Evolutionary conservation across 768 basidiomycete genomes (phyloP).

Genomic region (Cantharellus cinnabarinus): DNA sequence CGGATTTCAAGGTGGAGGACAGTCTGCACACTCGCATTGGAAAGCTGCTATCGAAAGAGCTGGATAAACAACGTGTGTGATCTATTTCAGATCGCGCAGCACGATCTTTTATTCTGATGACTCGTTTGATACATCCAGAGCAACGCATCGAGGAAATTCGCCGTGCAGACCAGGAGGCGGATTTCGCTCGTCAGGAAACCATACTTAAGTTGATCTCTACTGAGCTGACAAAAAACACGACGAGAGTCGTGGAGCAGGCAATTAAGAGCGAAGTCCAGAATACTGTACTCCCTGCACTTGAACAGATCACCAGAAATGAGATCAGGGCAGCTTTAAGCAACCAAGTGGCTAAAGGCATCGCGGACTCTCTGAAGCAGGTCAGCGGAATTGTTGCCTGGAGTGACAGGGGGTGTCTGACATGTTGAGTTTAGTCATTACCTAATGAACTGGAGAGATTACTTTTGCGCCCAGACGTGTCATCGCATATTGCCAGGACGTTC

Average conservation of each 20-base stretch:
- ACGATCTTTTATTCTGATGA: constrained; percentile 4
- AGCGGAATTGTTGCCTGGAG: constrained; percentile 10
- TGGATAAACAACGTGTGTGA: constrained; percentile 71
- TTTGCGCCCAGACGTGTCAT: constrained; percentile 52
- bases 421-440: constrained; percentile 38
- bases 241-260: constrained; percentile 73
- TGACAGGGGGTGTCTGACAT: no score
- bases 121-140: constrained; percentile 26
- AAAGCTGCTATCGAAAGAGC: constrained; percentile 64
- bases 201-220: constrained; percentile 75
- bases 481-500: constrained; percentile 55
- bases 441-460: constrained; percentile 62
- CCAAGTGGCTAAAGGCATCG: constrained; percentile 53
- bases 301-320: constrained; percentile 63
- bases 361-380: constrained; percentile 56
- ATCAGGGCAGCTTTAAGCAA: constrained; percentile 59
- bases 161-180: constrained; percentile 54
- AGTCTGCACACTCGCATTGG: constrained; percentile 55
- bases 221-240: constrained; percentile 72
- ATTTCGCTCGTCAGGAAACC: constrained; percentile 72
- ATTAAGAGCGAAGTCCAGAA: constrained; percentile 70
- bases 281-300: constrained; percentile 64
- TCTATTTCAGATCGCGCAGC: constrained; percentile 5
- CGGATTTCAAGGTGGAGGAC: constrained; percentile 43
- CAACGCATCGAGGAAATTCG: constrained; percentile 70